Base-by-base conservation (phyloP, 176 grass and related monocot species). In the Oryza nivara region DNA sequence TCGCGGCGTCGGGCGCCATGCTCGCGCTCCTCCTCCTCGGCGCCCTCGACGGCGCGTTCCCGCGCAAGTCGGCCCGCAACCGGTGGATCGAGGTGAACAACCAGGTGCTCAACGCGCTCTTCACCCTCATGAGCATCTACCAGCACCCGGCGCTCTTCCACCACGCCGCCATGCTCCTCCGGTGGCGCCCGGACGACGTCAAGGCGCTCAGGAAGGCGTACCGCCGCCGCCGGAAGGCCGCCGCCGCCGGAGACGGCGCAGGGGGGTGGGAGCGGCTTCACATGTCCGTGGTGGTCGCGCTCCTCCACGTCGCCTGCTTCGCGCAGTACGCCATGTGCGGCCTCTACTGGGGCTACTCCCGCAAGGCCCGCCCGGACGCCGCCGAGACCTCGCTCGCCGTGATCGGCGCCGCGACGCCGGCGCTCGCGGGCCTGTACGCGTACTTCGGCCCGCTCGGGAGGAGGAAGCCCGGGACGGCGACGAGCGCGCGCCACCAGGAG, bases 81-180 rank as follows among this genome's bases (percentile, higher is more conserved):
- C 58, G 44, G 63, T 96, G 91, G 94, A 76, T 93, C 26, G 94
- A 96, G 77, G 79, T 96, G 75, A 87, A 89, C 77, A 96, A 91
- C 81, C 94, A 96, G 54, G 23, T 96, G 38, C 83, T 96, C 15
- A 96, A 96, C 81, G 91, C 91, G 56, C 85, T 96, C 4, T 96
- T 96, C 88, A 92, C 93, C 0, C 86, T 96, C 54, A 93, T 93
- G 91, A 91, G 91, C 83, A 78, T 96, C 56, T 93, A 91, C 91
- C 88, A 96, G 68, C 91, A 96, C 84, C 93, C 91, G 1, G 72
- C 46, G 25, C 77, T 90, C 13, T 85, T 87, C 78, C 80, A 96
- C 77, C 94, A 96, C 41, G 72, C 90, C 35, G 70, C 77, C 16
- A 78, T 91, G 15, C 63, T 91, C 6, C 63, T 88, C 54, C 80